Evolutionary conservation across 805 yeast species (phyloP), one percentile per base, ranked within the genome.

Genomic region (Candida morakotiae): DNA sequence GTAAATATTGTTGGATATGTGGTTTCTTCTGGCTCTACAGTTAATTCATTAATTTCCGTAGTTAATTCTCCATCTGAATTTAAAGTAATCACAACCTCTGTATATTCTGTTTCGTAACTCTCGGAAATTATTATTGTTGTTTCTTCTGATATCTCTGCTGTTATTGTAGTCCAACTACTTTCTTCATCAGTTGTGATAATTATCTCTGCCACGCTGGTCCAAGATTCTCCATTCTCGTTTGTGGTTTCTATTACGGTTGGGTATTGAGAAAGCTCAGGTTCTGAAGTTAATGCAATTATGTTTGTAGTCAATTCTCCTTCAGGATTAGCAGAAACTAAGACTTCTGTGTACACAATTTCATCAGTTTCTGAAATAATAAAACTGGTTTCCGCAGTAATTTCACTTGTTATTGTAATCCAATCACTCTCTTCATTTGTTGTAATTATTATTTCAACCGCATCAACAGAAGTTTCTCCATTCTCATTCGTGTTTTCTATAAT

Each of bases 121-220:
- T 22, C 34, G 5, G 21, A 8, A 5, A 19, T 19, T 5, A 8
- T 19, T 5, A 19, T 19, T 19, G 21, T 19, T 5, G 21, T 19
- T 19, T 19, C 21, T 19, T 19, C 21, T 8, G 21, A 5, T 19
- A 19, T 19, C 8, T 19, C 21, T 19, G 5, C 31, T 20, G n/a
- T 31, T 25, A 9, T 16, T 31, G 25, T 26, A 24, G 31, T 8
- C 14, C 10, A 31, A n/a, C n/a, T n/a, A 4, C 44, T 47, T 16
- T 29, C 38, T 14, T 40, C 15, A 29, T 42, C 39, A n/a, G 46
- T 39, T 11, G 46, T 39, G 5, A 43, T 40, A 37, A 42, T 38
- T 30, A 39, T 42, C 9, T 28, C 37, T n/a, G 37, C 47, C 10
- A 45, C 35, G 21, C 15, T 32, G 35, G 21, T 19, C 5, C 8